Conservation (phyloP, 2,329 filamentous ascomycete species). For the Volutella citrinella region DNA sequence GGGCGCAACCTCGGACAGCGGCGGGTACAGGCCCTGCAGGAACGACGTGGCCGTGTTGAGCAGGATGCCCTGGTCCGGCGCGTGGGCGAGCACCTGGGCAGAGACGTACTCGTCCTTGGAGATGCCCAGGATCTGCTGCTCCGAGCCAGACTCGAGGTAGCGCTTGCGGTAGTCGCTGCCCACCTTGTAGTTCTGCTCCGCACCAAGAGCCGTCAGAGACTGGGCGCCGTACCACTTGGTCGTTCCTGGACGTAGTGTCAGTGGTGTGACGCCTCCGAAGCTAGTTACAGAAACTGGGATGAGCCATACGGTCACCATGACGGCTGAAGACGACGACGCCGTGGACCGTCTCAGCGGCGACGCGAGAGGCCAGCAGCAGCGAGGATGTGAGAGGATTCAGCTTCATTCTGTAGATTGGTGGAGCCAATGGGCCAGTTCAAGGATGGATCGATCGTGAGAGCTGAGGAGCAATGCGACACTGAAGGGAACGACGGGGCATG, state of each 20-base stretch:
- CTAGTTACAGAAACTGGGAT: neutral
- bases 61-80: conserved; percentile 31
- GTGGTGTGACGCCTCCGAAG: too few relatives aligned
- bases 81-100: conserved; percentile 31
- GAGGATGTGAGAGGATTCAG: too few relatives aligned
- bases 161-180: conserved; percentile 22
- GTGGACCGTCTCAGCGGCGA: conserved; percentile 29
- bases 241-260: conserved; percentile 22
- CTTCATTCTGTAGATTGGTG: too few relatives aligned
- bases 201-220: conserved; percentile 31
- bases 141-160: conserved; percentile 24
- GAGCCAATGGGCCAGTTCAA: too few relatives aligned
- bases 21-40: conserved; percentile 34
- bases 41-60: conserved; percentile 34
- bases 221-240: conserved; percentile 34
- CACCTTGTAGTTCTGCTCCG: conserved; percentile 29
- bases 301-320: conserved; percentile 32
- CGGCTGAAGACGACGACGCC: conserved; percentile 32
- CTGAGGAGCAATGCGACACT: too few relatives aligned
- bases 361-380: too few relatives aligned
- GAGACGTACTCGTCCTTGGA: conserved; percentile 30
- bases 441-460: too few relatives aligned
- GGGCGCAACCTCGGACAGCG: conserved; percentile 23
- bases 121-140: conserved; percentile 29
- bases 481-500: too few relatives aligned